These are phyloP conservation scores for Durotheca rogersii DNA, from an alignment of 495 filamentous ascomycete species.

Conservation along the genomic window DNA sequence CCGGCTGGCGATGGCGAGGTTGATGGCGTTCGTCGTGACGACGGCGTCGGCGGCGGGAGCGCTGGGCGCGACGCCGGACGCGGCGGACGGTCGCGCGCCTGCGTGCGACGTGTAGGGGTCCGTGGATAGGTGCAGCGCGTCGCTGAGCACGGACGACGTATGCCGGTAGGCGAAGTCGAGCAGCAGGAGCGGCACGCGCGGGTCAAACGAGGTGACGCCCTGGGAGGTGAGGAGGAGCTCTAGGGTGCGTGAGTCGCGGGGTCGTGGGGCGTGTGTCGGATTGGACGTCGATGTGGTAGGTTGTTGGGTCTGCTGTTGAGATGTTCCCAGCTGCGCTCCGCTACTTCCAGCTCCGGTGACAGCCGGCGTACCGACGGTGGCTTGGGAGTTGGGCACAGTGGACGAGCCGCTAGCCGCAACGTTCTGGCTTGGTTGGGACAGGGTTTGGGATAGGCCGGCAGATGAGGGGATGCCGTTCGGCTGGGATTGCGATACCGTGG, in stretches of 20 bases:
- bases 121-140: constrained; percentile 62
- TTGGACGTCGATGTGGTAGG: constrained; percentile 32
- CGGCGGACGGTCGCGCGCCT: constrained; percentile 46
- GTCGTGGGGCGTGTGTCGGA: constrained; percentile 59
- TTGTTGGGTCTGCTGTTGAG: constrained; percentile 28
- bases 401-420: constrained; percentile 32
- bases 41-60: constrained; percentile 46
- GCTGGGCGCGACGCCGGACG: constrained; percentile 47
- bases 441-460: constrained; percentile 34
- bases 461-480: constrained; percentile 43
- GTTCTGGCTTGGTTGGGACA: constrained; percentile 35
- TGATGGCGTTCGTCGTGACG: constrained; percentile 48
- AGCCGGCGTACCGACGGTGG: constrained; percentile 38
- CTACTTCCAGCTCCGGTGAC: constrained; percentile 22
- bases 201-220: constrained; percentile 87
- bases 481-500: constrained; percentile 37
- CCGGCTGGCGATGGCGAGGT: constrained; percentile 51
- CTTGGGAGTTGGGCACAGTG: constrained; percentile 36
- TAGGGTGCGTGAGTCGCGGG: constrained; percentile 86
- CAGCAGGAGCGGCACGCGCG: constrained; percentile 89
- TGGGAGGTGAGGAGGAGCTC: constrained; percentile 87
- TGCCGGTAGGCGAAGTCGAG: constrained; percentile 96
- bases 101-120: constrained; percentile 62
- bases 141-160: constrained; percentile 62
- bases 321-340: too few relatives aligned